Conservation (phyloP, 495 filamentous ascomycete species). For the Hypoxylon fragiforme region DNA sequence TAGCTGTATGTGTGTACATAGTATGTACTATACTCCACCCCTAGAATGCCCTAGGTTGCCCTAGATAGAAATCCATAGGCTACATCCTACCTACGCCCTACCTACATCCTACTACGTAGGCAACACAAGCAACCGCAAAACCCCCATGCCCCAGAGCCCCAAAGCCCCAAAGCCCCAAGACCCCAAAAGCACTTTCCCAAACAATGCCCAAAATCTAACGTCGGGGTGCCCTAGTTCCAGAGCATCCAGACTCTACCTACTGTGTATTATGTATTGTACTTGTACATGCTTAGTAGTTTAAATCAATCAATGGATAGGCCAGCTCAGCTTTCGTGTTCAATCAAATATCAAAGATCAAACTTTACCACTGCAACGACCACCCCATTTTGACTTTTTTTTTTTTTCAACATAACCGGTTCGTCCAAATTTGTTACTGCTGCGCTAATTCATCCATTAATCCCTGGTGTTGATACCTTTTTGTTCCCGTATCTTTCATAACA, state of each 20-base stretch:
- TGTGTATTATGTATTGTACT: no score
- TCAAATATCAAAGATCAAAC: conserved; percentile 14
- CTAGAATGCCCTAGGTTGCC: conserved; percentile 14
- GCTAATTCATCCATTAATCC: conserved; percentile 28
- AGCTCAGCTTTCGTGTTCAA: conserved; percentile 27
- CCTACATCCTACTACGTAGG: background rate
- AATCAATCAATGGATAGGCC: background rate
- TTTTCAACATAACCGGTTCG: conserved; percentile 31
- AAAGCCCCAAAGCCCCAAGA: background rate
- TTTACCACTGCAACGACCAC: conserved; percentile 9
- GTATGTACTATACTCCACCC: conserved; percentile 20
- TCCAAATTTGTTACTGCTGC: conserved; percentile 23
- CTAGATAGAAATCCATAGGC: conserved; percentile 2
- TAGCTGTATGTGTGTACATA: no score
- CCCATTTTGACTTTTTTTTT: conserved; percentile 29
- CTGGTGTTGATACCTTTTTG: conserved; percentile 17
- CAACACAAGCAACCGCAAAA: no score
- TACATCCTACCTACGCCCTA: background rate
- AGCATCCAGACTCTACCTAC: background rate
- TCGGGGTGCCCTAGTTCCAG: background rate
- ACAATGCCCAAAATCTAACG: background rate
- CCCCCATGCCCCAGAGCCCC: background rate
- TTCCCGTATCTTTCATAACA: conserved; percentile 9
- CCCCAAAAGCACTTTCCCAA: no score
- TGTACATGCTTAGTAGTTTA: background rate